Conservation (phyloP, 768 basidiomycete species). For the Mycena kentingensis region DNA sequence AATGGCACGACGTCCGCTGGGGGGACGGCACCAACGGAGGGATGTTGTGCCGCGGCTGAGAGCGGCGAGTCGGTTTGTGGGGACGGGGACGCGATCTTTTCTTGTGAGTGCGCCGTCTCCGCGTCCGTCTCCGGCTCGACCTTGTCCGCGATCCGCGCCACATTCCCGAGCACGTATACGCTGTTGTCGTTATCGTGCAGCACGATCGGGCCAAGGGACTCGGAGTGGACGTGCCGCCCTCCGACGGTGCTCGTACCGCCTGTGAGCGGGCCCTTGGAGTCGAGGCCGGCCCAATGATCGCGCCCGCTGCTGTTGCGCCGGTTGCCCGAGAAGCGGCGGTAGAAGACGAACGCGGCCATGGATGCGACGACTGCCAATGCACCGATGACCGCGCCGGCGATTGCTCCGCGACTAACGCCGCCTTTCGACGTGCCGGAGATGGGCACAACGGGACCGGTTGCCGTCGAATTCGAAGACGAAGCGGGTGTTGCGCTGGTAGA, state of each 20-base stretch:
- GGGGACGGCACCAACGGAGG: neutral
- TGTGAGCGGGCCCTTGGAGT: neutral
- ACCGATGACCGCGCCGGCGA: neutral
- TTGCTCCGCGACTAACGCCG: neutral
- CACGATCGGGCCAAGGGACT: neutral
- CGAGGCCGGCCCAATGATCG: neutral
- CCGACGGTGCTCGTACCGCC: neutral
- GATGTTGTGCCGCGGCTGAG: neutral
- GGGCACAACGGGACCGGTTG: too few species aligned
- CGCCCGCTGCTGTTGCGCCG: neutral
- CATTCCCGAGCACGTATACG: neutral
- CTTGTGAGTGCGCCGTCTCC: neutral
- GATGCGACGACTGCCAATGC: neutral
- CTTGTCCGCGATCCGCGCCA: neutral
- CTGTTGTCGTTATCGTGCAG: slow-evolving; percentile 1
- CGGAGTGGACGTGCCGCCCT: neutral
- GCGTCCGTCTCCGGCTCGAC: neutral
- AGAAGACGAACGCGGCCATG: neutral
- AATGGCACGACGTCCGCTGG: neutral
- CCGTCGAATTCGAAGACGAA: too few species aligned
- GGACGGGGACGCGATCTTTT: neutral
- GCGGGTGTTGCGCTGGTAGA: too few species aligned
- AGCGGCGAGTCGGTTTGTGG: neutral
- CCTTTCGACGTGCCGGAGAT: too few species aligned
- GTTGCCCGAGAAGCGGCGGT: neutral